phyloP scores from a whole-genome alignment of 2,329 filamentous ascomycete species.

The Apiospora sp. region DNA sequence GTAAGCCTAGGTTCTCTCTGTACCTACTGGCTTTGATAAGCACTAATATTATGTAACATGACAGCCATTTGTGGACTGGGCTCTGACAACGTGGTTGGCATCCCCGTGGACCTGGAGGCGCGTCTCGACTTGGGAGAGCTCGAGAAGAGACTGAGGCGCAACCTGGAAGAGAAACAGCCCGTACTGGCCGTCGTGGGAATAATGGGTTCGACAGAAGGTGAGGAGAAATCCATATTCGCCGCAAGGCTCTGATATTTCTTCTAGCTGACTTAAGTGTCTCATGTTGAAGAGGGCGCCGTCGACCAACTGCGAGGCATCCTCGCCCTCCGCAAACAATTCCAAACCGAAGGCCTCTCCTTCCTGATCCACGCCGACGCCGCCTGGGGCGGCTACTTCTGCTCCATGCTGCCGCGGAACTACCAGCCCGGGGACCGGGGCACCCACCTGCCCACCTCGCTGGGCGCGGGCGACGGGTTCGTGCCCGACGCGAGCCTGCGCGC shows the following conservation, averaged over 20 bases:
- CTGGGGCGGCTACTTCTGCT: constrained; percentile 59
- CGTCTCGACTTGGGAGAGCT: constrained; percentile 47
- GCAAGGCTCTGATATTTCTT: not conserved
- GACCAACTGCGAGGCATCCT: constrained; percentile 50
- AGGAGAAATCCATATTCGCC: not conserved
- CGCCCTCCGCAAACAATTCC: constrained; percentile 48
- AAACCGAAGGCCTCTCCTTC: constrained; percentile 52
- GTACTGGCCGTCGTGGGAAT: constrained; percentile 55
- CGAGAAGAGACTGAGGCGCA: constrained; percentile 41
- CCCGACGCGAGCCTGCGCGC: constrained; percentile 45
- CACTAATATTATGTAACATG: not conserved
- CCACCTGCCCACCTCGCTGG: constrained; percentile 40
- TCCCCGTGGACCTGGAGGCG: constrained; percentile 49
- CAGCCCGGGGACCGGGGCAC: constrained; percentile 36
- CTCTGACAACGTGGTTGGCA: constrained; percentile 49
- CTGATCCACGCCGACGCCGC: constrained; percentile 56
- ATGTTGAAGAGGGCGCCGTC: constrained; percentile 55
- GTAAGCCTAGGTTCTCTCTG: constrained; percentile 38
- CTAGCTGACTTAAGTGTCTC: too few species aligned
- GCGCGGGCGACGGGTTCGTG: constrained; percentile 41
- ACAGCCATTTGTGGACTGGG: constrained; percentile 54
- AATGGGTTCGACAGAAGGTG: constrained; percentile 56
- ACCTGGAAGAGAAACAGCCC: constrained; percentile 40
- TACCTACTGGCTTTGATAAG: not conserved
- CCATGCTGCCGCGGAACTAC: constrained; percentile 49